Evolutionary conservation across 306 rosid genomes (phyloP), one percentile per base, ranked within the genome.

Genomic region (Alnus glutinosa): DNA sequence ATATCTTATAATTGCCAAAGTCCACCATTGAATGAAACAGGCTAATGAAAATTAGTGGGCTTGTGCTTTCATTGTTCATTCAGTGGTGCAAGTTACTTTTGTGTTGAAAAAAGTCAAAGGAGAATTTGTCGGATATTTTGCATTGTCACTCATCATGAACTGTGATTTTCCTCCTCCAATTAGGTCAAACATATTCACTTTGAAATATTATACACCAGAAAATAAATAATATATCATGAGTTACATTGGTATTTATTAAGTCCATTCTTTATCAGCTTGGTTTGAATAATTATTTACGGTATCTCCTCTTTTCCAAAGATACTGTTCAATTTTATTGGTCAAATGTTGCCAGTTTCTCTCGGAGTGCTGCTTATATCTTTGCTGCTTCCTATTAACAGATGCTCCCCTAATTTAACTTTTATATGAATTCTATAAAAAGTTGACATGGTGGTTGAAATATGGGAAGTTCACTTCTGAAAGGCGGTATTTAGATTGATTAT

Each of bases 401-500:
- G 49, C n/a, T 16, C 50, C 50, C 49, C 49, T 39, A 67, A 67
- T 16, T 16, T 9, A 2, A 39, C 39, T 15, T 16, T 67, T 39
- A 4, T 16, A 8, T 37, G 18, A 4, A 34, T 63, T 63, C 8
- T 30, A 7, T 52, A 18, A 19, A 23, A 67, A 30, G 50, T 18
- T 75, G 54, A 15, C 46, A 55, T 18, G 61, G 46, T 67, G 14
- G 36, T 44, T 13, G 11, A 19, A 32, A 39, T 44, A 50, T 19
- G 16, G 36, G 39, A 66, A 7, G 44, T 7, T 12, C 2, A 44
- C 30, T 67, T 10, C 48, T 39, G 51, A 67, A 16, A 63, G 57
- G 81, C 7, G 4, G 62, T 61, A 52, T 73, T 59, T 71, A 48
- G 37, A 4, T 70, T 61, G 44, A 61, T 73, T 54, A 12, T 72